Evolutionary conservation across 768 basidiomycete species (phyloP).

Genomic region (Leucocoprinus sp.): DNA sequence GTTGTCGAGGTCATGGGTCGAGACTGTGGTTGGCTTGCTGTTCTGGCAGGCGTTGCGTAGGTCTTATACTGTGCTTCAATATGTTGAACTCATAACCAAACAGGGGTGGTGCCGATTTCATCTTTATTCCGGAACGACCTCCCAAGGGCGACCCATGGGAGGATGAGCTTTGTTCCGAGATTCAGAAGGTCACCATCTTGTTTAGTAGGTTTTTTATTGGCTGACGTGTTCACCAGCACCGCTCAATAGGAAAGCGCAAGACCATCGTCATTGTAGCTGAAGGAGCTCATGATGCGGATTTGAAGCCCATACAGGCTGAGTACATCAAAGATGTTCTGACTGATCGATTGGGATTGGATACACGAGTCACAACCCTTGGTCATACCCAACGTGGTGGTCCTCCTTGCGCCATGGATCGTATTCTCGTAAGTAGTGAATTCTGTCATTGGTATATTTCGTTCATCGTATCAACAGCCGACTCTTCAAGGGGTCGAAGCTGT

Average conservation of each 20-base stretch:
- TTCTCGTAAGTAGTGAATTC: constrained; percentile 51
- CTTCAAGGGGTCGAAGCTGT: constrained; percentile 96
- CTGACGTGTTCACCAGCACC: constrained; percentile 51
- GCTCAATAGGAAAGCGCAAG: constrained; percentile 88
- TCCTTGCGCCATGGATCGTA: constrained; percentile 89
- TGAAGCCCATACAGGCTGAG: constrained; percentile 88
- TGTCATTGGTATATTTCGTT: not conserved
- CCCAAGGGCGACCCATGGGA: constrained; percentile 80
- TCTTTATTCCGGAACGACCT: constrained; percentile 95
- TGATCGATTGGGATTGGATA: constrained; percentile 84
- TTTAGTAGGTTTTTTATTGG: not conserved
- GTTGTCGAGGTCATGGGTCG: constrained; percentile 99
- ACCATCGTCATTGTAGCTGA: constrained; percentile 98
- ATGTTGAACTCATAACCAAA: not conserved
- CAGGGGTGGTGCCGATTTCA: constrained; percentile 89
- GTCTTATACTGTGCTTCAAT: constrained; percentile 16
- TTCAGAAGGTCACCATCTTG: constrained; percentile 49
- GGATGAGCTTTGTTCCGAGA: constrained; percentile 80
- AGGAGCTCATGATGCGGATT: constrained; percentile 80
- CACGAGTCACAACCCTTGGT: constrained; percentile 92
- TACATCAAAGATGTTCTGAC: constrained; percentile 86
- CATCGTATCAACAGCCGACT: constrained; percentile 55
- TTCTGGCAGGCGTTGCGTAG: constrained; percentile 86
- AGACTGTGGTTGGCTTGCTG: constrained; percentile 97
- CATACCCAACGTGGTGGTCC: constrained; percentile 94